Evolutionary conservation across 2,329 filamentous ascomycete genomes (phyloP).

Genomic region (Fusarium nematophilum): DNA sequence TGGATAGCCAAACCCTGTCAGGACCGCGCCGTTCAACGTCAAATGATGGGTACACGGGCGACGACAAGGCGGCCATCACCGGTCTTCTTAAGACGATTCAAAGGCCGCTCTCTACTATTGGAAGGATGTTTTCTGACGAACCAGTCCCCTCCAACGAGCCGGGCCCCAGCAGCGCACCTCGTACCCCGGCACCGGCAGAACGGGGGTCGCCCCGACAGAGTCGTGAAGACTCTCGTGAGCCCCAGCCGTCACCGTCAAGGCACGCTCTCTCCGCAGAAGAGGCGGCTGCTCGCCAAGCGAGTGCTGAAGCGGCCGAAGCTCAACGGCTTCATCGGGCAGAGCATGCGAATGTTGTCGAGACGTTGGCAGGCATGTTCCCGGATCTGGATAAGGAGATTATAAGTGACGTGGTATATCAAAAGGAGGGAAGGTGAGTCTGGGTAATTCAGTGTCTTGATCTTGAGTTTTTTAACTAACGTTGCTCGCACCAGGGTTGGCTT

Average conservation of each 20-base stretch:
- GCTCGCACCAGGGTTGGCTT: constrained; percentile 73
- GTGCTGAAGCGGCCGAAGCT: constrained; percentile 88
- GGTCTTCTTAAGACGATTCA: constrained; percentile 92
- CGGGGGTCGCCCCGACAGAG: constrained; percentile 47
- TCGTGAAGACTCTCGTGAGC: constrained; percentile 45
- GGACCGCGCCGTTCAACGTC: constrained; percentile 65
- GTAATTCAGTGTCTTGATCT: background rate
- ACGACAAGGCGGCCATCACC: constrained; percentile 84
- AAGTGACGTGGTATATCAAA: constrained; percentile 94
- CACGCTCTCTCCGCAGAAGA: constrained; percentile 79
- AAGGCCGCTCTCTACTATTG: constrained; percentile 88
- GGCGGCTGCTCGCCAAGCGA: constrained; percentile 89
- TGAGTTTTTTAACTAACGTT: constrained; percentile 8
- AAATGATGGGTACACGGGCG: constrained; percentile 64
- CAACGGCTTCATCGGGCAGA: constrained; percentile 84
- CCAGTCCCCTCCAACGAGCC: constrained; percentile 52
- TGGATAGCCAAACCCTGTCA: constrained; percentile 51
- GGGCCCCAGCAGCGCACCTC: constrained; percentile 47
- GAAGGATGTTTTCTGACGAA: constrained; percentile 89
- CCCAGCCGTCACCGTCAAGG: constrained; percentile 50
- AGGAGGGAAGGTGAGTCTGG: constrained; percentile 84
- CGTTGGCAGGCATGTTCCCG: constrained; percentile 95
- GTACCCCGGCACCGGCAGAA: constrained; percentile 53
- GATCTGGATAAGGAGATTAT: constrained; percentile 94
- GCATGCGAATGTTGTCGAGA: constrained; percentile 92